Conservation (phyloP, 169 alveolate species). For the Amoebophrya sp. region DNA sequence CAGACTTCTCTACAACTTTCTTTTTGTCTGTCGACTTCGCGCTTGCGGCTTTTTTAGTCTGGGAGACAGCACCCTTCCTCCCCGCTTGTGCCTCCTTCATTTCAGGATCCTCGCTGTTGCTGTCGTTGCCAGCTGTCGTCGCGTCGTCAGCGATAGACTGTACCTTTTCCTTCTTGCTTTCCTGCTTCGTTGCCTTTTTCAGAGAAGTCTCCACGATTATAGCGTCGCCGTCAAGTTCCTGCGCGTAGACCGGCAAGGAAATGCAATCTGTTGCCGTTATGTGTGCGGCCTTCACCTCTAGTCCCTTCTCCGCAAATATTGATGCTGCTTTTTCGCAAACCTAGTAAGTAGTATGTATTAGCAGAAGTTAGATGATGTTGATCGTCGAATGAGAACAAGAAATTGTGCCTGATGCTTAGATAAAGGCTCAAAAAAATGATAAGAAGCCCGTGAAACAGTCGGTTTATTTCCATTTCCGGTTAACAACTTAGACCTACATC, state of each 20-base stretch:
- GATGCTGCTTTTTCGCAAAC: no score
- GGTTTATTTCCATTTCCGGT: no score
- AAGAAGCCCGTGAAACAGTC: no score
- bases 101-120: not conserved
- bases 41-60: not conserved
- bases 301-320: no score
- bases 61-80: not conserved
- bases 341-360: no score
- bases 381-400: no score
- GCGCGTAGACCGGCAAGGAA: not conserved
- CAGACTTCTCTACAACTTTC: not conserved
- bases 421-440: no score
- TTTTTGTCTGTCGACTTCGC: not conserved
- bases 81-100: not conserved
- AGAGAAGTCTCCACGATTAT: not conserved
- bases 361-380: no score
- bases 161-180: not conserved
- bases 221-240: not conserved
- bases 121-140: not conserved
- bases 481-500: no score
- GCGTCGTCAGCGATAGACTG: not conserved
- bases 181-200: no score
- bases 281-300: not conserved
- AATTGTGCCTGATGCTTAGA: no score
- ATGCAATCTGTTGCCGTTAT: not conserved